phyloP scores from a whole-genome alignment of 2,329 filamentous ascomycete species.

The Fusarium sp. region DNA sequence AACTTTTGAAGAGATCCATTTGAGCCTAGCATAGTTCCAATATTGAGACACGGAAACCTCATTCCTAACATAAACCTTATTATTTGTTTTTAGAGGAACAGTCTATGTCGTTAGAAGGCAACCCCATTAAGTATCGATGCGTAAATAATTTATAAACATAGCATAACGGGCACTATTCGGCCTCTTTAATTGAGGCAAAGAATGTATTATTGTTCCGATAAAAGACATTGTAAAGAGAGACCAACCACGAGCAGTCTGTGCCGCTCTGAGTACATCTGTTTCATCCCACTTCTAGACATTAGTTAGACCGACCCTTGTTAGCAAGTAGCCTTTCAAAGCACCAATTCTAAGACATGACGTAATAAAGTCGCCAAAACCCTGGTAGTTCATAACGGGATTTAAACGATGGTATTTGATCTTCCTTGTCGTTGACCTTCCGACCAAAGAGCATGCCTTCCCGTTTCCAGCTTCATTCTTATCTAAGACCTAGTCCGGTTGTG shows the following conservation, averaged over 20 bases:
- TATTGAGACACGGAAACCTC: background rate
- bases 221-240: background rate
- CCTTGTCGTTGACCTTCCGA: background rate
- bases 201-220: background rate
- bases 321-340: background rate
- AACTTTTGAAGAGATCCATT: background rate
- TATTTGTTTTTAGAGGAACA: background rate
- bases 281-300: background rate
- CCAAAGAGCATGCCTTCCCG: background rate
- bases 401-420: background rate
- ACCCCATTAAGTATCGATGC: rapidly evolving
- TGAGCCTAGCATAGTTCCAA: background rate
- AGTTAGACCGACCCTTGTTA: background rate
- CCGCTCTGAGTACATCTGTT: background rate
- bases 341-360: background rate
- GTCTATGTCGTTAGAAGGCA: background rate
- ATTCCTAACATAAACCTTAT: background rate
- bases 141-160: background rate
- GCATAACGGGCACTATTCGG: background rate
- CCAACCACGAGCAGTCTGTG: background rate
- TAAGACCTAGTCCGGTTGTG: background rate
- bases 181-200: background rate
- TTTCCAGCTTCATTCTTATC: background rate
- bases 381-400: background rate
- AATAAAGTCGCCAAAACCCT: background rate